Evolutionary conservation across 768 basidiomycete genomes (phyloP), one percentile per base, ranked within the genome.

Genomic region (Phlebiopsis gigantea): DNA sequence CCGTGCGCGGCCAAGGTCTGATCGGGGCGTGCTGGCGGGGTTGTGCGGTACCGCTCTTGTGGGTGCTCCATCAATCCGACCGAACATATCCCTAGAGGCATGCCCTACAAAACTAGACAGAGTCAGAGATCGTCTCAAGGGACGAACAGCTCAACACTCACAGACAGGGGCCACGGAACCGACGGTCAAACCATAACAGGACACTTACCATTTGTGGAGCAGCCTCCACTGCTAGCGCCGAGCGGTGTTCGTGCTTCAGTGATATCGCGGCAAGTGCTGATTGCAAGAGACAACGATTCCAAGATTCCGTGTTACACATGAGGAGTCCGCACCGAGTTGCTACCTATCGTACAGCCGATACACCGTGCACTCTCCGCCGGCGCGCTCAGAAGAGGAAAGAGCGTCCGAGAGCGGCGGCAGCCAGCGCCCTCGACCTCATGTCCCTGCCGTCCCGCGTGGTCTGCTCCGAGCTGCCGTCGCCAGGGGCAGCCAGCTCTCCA

Each of bases 401-500:
- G n/a, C 57, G 57, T 9, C 57, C 57, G 14, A 54, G 53, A 1
- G 51, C 31, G 10, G 57, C 57, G n/a, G 57, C 57, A 24, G 52
- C 52, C 25, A 52, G 10, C 15, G 57, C 57, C 46, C 43, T 39
- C 2, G 50, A 26, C 21, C 57, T 39, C 53, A 54, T 41, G 31
- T 58, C 57, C 29, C 57, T 39, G 19, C 52, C 56, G 46, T 59
- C 59, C 24, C 55, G 41, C 31, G 34, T 5, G 29, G 9, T 15
- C 24, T 43, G 25, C 39, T 55, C 44, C 1, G 25, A 29, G 29
- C 26, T 17, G 22, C 52, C 51, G n/a, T 29, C 59, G 31, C n/a
- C 8, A 46, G 50, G 48, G 17, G 29, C 51, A 2, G 65, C 62
- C 56, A 66, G 34, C 24, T 59, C 65, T 5, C 65, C 65, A 8